Percentiles rank a stretch among this genome's conserved stretches.
phyloP scores from a whole-genome alignment of 2,329 filamentous ascomycete species.

The Colletotrichum simmondsii region DNA sequence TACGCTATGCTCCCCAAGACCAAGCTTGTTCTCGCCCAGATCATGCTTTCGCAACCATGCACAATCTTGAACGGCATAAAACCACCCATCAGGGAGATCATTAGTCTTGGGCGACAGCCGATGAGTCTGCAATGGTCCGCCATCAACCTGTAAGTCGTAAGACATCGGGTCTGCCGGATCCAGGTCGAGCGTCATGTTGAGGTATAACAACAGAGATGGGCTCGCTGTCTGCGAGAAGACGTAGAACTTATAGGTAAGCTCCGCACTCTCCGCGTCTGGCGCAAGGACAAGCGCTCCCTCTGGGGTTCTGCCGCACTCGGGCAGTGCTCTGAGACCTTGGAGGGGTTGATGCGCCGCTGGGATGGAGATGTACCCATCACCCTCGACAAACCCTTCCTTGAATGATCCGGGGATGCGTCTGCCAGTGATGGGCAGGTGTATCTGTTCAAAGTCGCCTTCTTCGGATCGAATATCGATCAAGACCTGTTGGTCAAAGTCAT shows the following conservation, averaged over 20 bases:
- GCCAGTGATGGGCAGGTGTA: constrained; percentile 39
- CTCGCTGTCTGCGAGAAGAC: constrained; percentile 40
- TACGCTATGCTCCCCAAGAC: constrained; percentile 42
- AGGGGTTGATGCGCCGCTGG: constrained; percentile 38
- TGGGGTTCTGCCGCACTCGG: constrained; percentile 42
- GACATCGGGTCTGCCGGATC: constrained; percentile 59
- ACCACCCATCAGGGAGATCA: constrained; percentile 60
- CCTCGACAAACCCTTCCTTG: constrained; percentile 45
- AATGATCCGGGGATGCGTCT: constrained; percentile 44
- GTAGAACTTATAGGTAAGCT: constrained; percentile 44
- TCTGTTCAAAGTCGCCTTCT: constrained; percentile 50
- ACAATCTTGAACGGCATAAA: constrained; percentile 57
- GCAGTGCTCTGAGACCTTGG: constrained; percentile 41
- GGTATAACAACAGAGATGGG: constrained; percentile 45
- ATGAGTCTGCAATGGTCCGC: constrained; percentile 44
- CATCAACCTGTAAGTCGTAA: constrained; percentile 61
- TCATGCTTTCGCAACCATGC: constrained; percentile 58
- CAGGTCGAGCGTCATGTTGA: constrained; percentile 58
- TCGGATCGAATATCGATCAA: constrained; percentile 46
- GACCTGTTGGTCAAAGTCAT: constrained; percentile 54
- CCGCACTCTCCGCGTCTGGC: constrained; percentile 32
- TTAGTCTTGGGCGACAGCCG: constrained; percentile 42
- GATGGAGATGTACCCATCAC: constrained; percentile 46
- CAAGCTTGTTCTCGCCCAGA: constrained; percentile 35
- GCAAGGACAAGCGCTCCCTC: constrained; percentile 37